Base-by-base conservation (phyloP, 345 rosid genomes). In the Euclidium syriacum region DNA sequence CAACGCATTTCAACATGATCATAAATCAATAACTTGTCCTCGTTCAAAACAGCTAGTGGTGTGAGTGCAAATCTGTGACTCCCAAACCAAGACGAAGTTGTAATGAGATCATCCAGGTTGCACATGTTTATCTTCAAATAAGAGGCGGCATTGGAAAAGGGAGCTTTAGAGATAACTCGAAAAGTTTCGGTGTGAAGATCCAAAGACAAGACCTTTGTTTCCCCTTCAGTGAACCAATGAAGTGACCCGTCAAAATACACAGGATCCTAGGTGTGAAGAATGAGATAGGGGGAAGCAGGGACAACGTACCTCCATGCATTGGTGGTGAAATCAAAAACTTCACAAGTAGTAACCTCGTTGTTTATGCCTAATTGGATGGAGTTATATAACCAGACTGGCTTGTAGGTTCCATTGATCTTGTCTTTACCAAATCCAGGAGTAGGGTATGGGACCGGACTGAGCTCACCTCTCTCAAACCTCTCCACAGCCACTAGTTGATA, bases 191-290 rank as follows among this genome's bases (percentile, higher is more conserved):
- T 27, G 54, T 50, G 54, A 16, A 50, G 36, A 50, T 15, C n/a
- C 2, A 50, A 27, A 27, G 54, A 27, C 54, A 50, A 15, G 27
- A 52, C 58, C 58, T 32, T 52, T 17, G 58, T 52, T 32, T 52
- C 10, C 0, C 41, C 58, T 1, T 50, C 9, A n/a, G n/a, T n/a
- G n/a, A n/a, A n/a, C n/a, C n/a, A n/a, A n/a, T n/a, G n/a, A n/a
- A n/a, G n/a, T n/a, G n/a, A n/a, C n/a, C n/a, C n/a, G n/a, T n/a
- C n/a, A n/a, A n/a, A n/a, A n/a, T n/a, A n/a, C n/a, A n/a, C n/a
- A n/a, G n/a, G n/a, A n/a, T n/a, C n/a, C n/a, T n/a, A n/a, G n/a
- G 7, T 9, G 1, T 7, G 55, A 50, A 7, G 0, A 16, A 7
- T n/a, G n/a, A n/a, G n/a, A n/a, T n/a, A n/a, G n/a, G n/a, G n/a